phyloP scores from a whole-genome alignment of 202 grass and related monocot genomes.

The Zizania palustris region DNA sequence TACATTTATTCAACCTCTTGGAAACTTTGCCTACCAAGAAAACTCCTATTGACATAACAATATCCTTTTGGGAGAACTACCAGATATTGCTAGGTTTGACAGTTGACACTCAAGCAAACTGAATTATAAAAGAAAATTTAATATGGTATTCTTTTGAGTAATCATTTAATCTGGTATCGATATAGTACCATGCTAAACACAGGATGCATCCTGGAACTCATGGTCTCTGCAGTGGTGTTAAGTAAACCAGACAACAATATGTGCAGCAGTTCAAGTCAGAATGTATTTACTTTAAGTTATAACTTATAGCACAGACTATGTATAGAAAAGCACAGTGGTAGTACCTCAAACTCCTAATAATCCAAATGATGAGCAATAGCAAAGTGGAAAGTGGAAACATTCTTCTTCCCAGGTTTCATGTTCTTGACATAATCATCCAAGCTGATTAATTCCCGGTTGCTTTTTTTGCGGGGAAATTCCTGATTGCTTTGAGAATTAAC shows the following conservation, averaged over 20 bases:
- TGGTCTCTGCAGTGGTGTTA: background rate
- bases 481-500: conserved; percentile 54
- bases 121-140: conserved; percentile 15
- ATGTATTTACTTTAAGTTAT: background rate
- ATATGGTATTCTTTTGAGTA: background rate
- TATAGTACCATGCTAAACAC: background rate
- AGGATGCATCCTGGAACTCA: background rate
- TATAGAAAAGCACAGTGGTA: background rate
- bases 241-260: background rate
- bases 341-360: conserved; percentile 57
- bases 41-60: background rate
- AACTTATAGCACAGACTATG: too few relatives aligned
- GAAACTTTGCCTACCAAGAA: background rate
- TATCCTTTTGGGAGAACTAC: background rate
- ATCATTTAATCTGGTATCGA: too few relatives aligned
- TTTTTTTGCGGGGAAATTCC: background rate
- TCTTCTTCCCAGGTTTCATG: conserved; percentile 52
- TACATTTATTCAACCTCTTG: background rate
- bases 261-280: background rate
- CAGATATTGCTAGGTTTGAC: background rate
- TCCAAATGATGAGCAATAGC: conserved; percentile 41
- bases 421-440: conserved; percentile 61
- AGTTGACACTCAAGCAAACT: background rate
- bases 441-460: conserved; percentile 55
- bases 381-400: conserved; percentile 39